phyloP scores from a whole-genome alignment of 2,329 filamentous ascomycete species.

The Scolecobasidium constrictum region DNA sequence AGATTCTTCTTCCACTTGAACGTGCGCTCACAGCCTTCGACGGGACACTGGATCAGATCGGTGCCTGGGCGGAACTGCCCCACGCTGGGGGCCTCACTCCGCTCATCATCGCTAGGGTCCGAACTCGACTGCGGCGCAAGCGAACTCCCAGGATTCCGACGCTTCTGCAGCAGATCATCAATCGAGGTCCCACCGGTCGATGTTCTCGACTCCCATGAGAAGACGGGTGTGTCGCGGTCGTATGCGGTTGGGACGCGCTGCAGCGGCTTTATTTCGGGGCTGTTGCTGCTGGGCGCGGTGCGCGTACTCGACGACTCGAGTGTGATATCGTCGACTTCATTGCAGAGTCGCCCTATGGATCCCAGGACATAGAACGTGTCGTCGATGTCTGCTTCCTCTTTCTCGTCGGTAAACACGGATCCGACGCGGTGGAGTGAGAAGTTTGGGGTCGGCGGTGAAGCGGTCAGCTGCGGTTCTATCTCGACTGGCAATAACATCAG shows the following conservation, averaged over 20 bases:
- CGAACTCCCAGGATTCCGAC: neutral
- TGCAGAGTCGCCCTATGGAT: slow-evolving; percentile 1
- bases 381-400: neutral
- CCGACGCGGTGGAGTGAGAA: neutral
- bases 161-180: slow-evolving; percentile 1
- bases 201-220: slow-evolving; percentile 4
- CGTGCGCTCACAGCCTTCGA: neutral
- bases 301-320: neutral
- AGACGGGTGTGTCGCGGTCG: slow-evolving; percentile 3
- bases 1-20: slow-evolving; percentile 1
- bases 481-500: neutral
- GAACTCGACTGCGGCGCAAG: slow-evolving; percentile 8
- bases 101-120: neutral
- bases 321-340: slow-evolving; percentile 9
- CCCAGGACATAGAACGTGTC: neutral
- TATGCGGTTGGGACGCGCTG: neutral
- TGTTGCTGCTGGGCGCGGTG: neutral
- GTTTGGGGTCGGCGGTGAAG: neutral
- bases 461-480: neutral
- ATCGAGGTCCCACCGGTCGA: neutral
- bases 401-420: neutral
- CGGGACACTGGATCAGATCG: neutral
- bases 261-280: neutral
- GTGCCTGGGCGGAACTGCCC: neutral
- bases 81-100: neutral